Base-by-base conservation (phyloP, 1,284 basidiomycete genomes). In the Apiotrichum akiyoshidainum region DNA sequence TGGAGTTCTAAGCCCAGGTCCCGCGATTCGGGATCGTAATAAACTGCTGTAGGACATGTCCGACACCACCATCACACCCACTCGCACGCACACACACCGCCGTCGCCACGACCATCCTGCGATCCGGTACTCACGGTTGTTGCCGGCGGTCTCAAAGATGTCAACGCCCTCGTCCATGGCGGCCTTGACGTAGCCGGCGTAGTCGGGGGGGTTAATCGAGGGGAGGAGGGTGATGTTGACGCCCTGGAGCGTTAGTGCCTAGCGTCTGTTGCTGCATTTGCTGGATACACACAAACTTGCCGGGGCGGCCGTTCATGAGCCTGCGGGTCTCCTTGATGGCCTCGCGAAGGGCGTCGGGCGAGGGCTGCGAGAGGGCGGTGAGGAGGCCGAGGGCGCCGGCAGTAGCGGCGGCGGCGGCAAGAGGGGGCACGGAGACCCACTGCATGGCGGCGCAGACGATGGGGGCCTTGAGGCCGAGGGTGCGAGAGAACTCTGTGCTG, bases 121-220 rank as follows among this genome's bases (percentile, higher is more conserved):
- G 7, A 4, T 31, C 26, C 14, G 46, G 37, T 42, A 75, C 84
- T 64, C 68, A 90, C 89, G 89, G 73, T 87, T 92, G 74, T 89
- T 92, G 12, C 93, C 93, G 1, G 93, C 93, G 0, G 93, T 97
- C 80, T 97, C 94, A 71, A 94, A 92, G 52, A 96, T 87, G 67
- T 79, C 81, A 13, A 95, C 83, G n/a, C 90, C 90, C 72, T 94
- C 93, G 57, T 91, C 90, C 53, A 96, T 84, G 5, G 92, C 88
- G 2, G 83, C 92, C 13, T 84, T 81, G 1, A 88, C 88, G 67
- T 87, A 93, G 8, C 87, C 90, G 55, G 72, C 74, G 63, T 97
- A 97, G 71, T 95, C 91, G 1, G 94, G 93, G 0, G 93, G 92
- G 58, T 86, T 89, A 70, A 97, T 96, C 33, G 85, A 85, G 0